These are phyloP conservation scores for Pestalotiopsis sp. DNA, from an alignment of 2,329 filamentous ascomycete genomes.

Conservation along the genomic window DNA sequence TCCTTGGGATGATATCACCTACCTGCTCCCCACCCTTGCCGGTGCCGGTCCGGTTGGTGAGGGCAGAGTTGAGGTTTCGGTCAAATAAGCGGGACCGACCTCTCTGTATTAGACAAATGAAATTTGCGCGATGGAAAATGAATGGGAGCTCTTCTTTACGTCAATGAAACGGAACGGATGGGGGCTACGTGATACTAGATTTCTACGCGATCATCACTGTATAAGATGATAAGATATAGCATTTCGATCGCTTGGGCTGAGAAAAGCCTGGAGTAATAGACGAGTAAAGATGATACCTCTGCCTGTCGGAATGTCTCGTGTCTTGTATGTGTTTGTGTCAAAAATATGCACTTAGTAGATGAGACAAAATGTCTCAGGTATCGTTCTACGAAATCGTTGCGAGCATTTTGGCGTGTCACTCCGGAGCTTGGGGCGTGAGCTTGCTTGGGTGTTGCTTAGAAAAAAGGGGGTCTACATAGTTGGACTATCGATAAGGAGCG, in stretches of 20 bases:
- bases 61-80: slow-evolving; percentile 83
- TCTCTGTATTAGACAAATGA: slow-evolving; percentile 15
- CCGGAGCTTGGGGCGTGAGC: not conserved
- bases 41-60: slow-evolving; percentile 74
- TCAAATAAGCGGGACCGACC: slow-evolving; percentile 54
- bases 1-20: slow-evolving; percentile 98
- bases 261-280: slow-evolving; percentile 10
- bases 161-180: slow-evolving; percentile 6
- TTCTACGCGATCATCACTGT: slow-evolving; percentile 11
- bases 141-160: slow-evolving; percentile 14
- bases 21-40: slow-evolving; percentile 81
- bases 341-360: too few relatives aligned
- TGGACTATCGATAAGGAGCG: slow-evolving; percentile 2
- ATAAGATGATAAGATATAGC: slow-evolving; percentile 12
- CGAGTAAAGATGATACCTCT: slow-evolving; percentile 9
- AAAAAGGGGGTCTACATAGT: not conserved
- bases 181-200: slow-evolving; percentile 12
- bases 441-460: not conserved
- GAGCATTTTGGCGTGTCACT: not conserved
- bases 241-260: slow-evolving; percentile 3
- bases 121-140: slow-evolving; percentile 20
- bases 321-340: too few relatives aligned
- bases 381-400: too few relatives aligned
- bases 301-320: not conserved
- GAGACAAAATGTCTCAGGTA: too few relatives aligned